Evolutionary conservation across 345 rosid species (phyloP).

Genomic region (Nasturtium officinale): DNA sequence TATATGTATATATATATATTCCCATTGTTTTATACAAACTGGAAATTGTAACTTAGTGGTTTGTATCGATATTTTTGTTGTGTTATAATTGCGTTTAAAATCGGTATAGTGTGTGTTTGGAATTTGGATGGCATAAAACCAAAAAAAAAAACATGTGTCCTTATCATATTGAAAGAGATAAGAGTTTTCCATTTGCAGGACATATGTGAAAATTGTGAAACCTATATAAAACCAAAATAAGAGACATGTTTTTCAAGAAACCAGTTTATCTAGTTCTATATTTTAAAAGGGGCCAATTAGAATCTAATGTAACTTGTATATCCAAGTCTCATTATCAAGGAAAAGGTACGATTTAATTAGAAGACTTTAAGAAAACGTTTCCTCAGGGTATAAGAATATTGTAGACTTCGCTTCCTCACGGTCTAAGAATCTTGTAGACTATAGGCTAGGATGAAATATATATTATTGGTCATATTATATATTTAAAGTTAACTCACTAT

Average conservation of each 20-base stretch:
- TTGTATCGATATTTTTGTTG: neutral
- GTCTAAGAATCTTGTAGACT: constrained; percentile 3
- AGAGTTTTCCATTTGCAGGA: neutral
- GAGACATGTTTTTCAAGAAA: neutral
- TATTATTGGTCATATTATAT: too few species aligned
- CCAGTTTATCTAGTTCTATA: neutral
- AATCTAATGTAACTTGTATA: neutral
- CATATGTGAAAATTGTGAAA: neutral
- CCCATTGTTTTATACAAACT: neutral
- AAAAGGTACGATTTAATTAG: constrained; percentile 2
- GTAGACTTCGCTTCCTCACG: neutral
- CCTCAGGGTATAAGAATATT: neutral
- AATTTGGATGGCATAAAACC: neutral
- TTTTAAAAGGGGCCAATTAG: neutral
- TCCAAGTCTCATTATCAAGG: neutral
- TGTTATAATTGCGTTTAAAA: neutral
- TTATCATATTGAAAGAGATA: neutral
- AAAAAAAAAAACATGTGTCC: neutral
- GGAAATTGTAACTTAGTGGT: neutral
- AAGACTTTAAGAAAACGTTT: neutral
- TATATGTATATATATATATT: too few species aligned
- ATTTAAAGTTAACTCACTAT: too few species aligned
- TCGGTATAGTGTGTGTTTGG: neutral
- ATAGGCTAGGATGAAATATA: neutral
- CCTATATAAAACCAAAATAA: neutral